These are phyloP conservation scores for Kregervanrija delftensis DNA, from an alignment of 805 yeast genomes.

Conservation along the genomic window DNA sequence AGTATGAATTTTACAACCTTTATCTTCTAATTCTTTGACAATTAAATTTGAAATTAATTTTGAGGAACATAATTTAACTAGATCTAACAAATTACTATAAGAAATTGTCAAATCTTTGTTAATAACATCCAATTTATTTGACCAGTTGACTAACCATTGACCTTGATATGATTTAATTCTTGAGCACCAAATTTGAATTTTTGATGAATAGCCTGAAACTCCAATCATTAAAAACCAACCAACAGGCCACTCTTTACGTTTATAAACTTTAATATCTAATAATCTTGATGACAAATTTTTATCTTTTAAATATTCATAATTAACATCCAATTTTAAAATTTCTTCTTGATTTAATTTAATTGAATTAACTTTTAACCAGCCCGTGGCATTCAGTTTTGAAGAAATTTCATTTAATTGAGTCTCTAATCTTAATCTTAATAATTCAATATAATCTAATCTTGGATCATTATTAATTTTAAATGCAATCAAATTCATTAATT, in stretches of 20 bases:
- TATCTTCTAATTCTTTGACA: slow-evolving; percentile 39
- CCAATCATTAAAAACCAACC: slow-evolving; percentile 47
- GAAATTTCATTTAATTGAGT: slow-evolving; percentile 44
- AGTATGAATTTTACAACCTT: slow-evolving; percentile 32
- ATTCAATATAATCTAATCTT: slow-evolving; percentile 21
- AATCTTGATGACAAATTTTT: slow-evolving; percentile 16
- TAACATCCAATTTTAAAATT: slow-evolving; percentile 32
- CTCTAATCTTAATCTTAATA: slow-evolving; percentile 43
- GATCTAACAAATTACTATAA: slow-evolving; percentile 29
- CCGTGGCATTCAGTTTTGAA: slow-evolving; percentile 48
- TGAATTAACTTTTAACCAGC: slow-evolving; percentile 59
- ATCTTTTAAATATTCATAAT: slow-evolving; percentile 22
- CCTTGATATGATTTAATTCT: slow-evolving; percentile 42
- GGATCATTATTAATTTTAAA: slow-evolving; percentile 25
- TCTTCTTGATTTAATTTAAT: slow-evolving; percentile 46
- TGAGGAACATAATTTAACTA: slow-evolving; percentile 39
- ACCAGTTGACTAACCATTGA: slow-evolving; percentile 52
- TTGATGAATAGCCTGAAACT: slow-evolving; percentile 28
- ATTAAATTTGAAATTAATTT: slow-evolving; percentile 45
- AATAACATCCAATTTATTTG: slow-evolving; percentile 23
- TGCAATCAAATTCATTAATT: slow-evolving; percentile 28
- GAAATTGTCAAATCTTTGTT: slow-evolving; percentile 16
- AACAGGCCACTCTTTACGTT: slow-evolving; percentile 49
- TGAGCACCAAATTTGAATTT: slow-evolving; percentile 46
- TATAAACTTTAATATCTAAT: slow-evolving; percentile 29